These are phyloP conservation scores for Aspergillus sp. DNA, from an alignment of 2,329 filamentous ascomycete species.

Conservation along the genomic window DNA sequence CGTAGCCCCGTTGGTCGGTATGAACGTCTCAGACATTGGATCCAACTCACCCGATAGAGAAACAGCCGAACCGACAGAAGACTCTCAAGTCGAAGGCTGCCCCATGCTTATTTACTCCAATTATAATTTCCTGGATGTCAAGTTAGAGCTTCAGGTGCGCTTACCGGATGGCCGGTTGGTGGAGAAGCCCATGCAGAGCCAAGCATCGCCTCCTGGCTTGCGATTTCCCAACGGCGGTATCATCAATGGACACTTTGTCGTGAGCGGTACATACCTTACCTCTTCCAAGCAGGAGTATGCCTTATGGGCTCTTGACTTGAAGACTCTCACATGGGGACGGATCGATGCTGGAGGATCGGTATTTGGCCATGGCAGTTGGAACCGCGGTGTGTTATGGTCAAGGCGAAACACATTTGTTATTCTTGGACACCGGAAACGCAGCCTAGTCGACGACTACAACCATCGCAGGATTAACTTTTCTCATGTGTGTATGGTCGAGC, in stretches of 20 bases:
- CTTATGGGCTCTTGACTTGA: conserved; percentile 87
- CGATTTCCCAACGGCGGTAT: conserved; percentile 94
- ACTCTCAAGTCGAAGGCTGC: conserved; percentile 39
- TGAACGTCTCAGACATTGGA: conserved; percentile 42
- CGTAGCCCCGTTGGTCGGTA: conserved; percentile 67
- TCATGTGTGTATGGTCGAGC: conserved; percentile 92
- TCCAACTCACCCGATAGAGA: conserved; percentile 35
- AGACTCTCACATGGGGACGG: conserved; percentile 84
- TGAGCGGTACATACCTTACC: conserved; percentile 94
- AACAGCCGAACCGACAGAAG: conserved; percentile 27
- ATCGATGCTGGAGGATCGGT: conserved; percentile 93
- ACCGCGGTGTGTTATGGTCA: conserved; percentile 88
- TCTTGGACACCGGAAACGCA: conserved; percentile 86
- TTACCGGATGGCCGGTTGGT: conserved; percentile 75
- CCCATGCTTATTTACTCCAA: conserved; percentile 97
- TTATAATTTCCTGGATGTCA: conserved; percentile 97
- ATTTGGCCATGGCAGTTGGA: conserved; percentile 97
- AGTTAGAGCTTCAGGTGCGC: conserved; percentile 86
- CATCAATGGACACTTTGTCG: conserved; percentile 93
- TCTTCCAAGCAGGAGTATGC: conserved; percentile 98
- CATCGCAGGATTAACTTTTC: conserved; percentile 96
- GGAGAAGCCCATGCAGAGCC: conserved; percentile 79
- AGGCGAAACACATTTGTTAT: conserved; percentile 93
- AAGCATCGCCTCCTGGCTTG: conserved; percentile 83
- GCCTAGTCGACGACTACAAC: conserved; percentile 95